These are phyloP conservation scores for Naganishia liquefaciens DNA, from an alignment of 1,284 basidiomycete species.

Conservation along the genomic window DNA sequence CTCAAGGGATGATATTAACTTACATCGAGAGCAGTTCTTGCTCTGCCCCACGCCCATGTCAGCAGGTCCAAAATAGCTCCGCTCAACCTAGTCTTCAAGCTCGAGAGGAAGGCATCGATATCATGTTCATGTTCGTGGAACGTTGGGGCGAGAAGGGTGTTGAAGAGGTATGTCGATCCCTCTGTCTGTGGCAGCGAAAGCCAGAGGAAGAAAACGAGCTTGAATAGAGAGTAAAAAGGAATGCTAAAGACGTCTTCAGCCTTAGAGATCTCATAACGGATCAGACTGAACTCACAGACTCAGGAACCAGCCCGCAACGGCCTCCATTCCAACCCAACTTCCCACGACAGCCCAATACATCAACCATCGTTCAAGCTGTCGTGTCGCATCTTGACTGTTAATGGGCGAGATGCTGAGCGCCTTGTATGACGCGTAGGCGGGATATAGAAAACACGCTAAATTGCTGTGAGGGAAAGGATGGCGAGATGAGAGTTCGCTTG, in stretches of 20 bases:
- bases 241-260: slow-evolving; percentile 59
- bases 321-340: slow-evolving; percentile 67
- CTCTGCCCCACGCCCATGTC: slow-evolving; percentile 48
- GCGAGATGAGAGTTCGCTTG: background rate
- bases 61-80: slow-evolving; percentile 40
- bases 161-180: slow-evolving; percentile 74
- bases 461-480: slow-evolving; percentile 34
- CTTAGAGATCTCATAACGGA: background rate
- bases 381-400: slow-evolving; percentile 64
- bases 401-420: slow-evolving; percentile 57
- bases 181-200: slow-evolving; percentile 71
- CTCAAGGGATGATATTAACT: slow-evolving; percentile 28
- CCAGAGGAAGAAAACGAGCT: slow-evolving; percentile 70
- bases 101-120: slow-evolving; percentile 64
- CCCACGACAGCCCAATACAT: slow-evolving; percentile 63
- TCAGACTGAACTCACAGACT: slow-evolving; percentile 61
- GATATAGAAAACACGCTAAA: slow-evolving; percentile 52
- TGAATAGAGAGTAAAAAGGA: slow-evolving; percentile 75
- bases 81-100: slow-evolving; percentile 41
- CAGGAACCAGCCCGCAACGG: slow-evolving; percentile 66
- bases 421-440: slow-evolving; percentile 55
- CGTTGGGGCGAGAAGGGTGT: slow-evolving; percentile 66
- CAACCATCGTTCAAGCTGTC: slow-evolving; percentile 49
- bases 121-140: slow-evolving; percentile 65
- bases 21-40: slow-evolving; percentile 45